Evolutionary conservation across 139 green algal species (phyloP), one percentile per base, ranked within the genome.

Genomic region (Chlorella sp.): DNA sequence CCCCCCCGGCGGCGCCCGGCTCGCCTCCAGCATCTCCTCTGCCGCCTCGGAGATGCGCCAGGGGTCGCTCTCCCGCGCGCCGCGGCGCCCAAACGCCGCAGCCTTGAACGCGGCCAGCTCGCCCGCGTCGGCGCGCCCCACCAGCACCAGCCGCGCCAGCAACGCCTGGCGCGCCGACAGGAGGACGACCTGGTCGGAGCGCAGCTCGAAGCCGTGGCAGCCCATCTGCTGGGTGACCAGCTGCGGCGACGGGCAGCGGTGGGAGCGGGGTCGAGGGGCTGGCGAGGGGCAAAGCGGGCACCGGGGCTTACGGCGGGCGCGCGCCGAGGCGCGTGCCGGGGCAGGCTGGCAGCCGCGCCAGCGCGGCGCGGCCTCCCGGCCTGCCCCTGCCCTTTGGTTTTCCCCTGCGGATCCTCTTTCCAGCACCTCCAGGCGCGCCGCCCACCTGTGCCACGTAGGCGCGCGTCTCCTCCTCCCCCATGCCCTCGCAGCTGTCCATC

Each of bases 121-220:
- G 48, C 87, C 86, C 1, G 68, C 36, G n/a, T 43, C 51, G 3
- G 83, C 82, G 7, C 70, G 62, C 27, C 73, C 72, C 27, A 41
- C 15, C 40, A 93, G 85, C 63, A 93, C 78, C 35, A 92, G 82
- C 46, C 90, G 86, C 3, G 87, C 78, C 40, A 91, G 79, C 60
- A 93, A 81, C 6, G 88, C 90, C 27, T 93, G 87, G 51, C 86
- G 87, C 0, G 86, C 87, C 0, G 86, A 92, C 29, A 93, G 42
- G 73, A 93, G 82, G 70, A 94, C 67, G 9, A 92, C 90, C 86
- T 94, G 87, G 2, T 93, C 82, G 11, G 90, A 71, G 7, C 50
- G 51, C 51, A 87, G 82, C 38, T 81, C 69, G 31, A 87, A 87
- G 50, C 61, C 73, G 9, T 72, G 56, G 25, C 56, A 23, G 14